Evolutionary conservation across 176 grass and related monocot genomes (phyloP), one percentile per base, ranked within the genome.

Genomic region (Hyparrhenia diplandra): DNA sequence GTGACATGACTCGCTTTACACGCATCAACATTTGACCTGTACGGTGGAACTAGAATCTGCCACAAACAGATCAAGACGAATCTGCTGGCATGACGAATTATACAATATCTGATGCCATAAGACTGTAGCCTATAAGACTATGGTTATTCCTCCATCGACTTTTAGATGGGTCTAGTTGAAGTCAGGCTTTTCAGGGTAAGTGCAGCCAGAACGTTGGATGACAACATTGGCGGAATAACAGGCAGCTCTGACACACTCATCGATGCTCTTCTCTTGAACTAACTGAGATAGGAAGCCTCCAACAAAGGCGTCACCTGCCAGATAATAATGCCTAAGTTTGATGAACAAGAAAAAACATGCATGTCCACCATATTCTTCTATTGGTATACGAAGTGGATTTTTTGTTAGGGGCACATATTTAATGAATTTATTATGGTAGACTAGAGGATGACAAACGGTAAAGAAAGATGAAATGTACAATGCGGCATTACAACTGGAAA

Each of bases 221-320:
- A 95, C 52, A 54, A 88, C 87, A 39, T 95, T 95, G 28, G 93
- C 93, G 0, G 93, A 89, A 62, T 95, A 95, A 46, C 87, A 90
- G 49, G 82, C 87, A 42, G 82, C 89, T 74, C 54, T 89, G 70
- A 92, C 85, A 35, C 93, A 92, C 20, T 95, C 84, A 10, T 86
- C 89, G 6, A 95, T 86, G 78, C 84, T 83, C 78, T 86, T 92
- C 37, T 92, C 89, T 63, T 85, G 73, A 58, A 95, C 89, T 78
- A 92, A 43, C 52, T 88, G 89, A 64, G 89, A 95, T 23, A 95
- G 73, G 58, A 95, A 95, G 60, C 89, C 92, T 61, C 93, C 93
- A 51, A 95, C 93, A 58, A 95, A 95, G 67, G 93, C 89, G 66
- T 95, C 93, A 40, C 93, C 93, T 95, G 70, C 28, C 42, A 82